phyloP scores from a whole-genome alignment of 805 yeast species.

The Jamesozyma lodderae region DNA sequence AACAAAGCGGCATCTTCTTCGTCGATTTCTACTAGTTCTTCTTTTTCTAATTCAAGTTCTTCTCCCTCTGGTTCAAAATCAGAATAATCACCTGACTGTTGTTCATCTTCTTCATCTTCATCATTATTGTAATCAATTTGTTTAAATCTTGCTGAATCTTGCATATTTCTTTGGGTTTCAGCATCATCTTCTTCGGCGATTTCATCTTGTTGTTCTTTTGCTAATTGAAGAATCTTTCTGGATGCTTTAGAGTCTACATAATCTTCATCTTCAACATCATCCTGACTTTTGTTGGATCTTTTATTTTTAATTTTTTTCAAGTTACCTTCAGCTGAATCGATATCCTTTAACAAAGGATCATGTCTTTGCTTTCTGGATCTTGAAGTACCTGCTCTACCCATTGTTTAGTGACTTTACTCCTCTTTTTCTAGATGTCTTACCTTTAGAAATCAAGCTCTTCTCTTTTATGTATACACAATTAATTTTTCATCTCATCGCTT shows the following conservation, averaged over 20 bases:
- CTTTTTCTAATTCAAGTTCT: conserved; percentile 40
- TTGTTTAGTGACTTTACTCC: neutral
- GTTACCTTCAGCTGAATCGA: conserved; percentile 66
- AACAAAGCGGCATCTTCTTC: conserved; percentile 80
- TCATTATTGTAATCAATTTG: conserved; percentile 36
- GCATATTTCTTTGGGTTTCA: conserved; percentile 23
- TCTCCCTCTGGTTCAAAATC: conserved; percentile 45
- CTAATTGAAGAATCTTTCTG: conserved; percentile 77
- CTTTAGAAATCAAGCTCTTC: too few relatives aligned
- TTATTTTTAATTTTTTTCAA: conserved; percentile 39
- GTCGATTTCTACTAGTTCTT: conserved; percentile 55
- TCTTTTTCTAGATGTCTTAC: too few relatives aligned
- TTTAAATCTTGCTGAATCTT: conserved; percentile 28
- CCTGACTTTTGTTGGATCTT: conserved; percentile 28
- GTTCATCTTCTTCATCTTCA: conserved; percentile 46
- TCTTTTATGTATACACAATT: too few relatives aligned
- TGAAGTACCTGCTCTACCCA: conserved; percentile 54
- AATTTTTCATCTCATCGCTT: conserved; percentile 3
- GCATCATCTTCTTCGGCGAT: conserved; percentile 56
- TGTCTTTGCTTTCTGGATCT: conserved; percentile 56
- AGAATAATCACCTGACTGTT: conserved; percentile 36
- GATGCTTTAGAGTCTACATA: conserved; percentile 75
- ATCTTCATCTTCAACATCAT: conserved; percentile 40
- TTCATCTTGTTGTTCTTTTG: conserved; percentile 90
- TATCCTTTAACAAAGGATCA: conserved; percentile 70